Evolutionary conservation across 2,329 filamentous ascomycete genomes (phyloP), one percentile per base, ranked within the genome.

Genomic region (Scytalidium lignicola): DNA sequence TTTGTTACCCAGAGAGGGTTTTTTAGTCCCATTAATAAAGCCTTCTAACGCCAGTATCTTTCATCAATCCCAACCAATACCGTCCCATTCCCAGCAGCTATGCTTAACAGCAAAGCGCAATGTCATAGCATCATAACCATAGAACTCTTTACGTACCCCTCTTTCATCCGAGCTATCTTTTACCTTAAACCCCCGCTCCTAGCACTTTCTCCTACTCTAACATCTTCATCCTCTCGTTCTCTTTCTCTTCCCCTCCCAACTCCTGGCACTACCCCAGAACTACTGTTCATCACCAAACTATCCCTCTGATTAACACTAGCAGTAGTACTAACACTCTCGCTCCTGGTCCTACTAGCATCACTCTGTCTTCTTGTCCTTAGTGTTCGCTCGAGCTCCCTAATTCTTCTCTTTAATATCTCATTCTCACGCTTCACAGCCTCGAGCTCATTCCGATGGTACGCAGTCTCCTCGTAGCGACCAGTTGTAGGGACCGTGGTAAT

Each of bases 351-450:
- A 57, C 71, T 71, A 10, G 68, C 67, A 44, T 78, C 75, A 32
- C 61, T 62, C 32, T 55, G 56, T 50, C 61, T 48, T 43, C 61
- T 58, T 9, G 52, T 52, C 22, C 60, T 57, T 7, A 84, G 67
- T 53, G 73, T 66, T 32, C 73, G 70, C 67, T 86, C 83, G 10
- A 86, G 66, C 41, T 86, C 82, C 42, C 80, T 73, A 50, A 86
- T 77, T 13, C 78, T 74, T 48, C 74, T 71, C 69, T 82, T 83
- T 42, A 86, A 66, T 0, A 65, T 63, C 46, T 86, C 82, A 51
- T 86, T 86, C 65, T 86, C 83, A 43, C 74, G 71, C 67, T 83
- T 85, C 37, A 79, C 78, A 4, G 59, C 67, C 20, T 86, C 82
- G 0, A 86, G 68, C 60, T 86, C 82, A 32, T 74, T 70, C 3